phyloP scores from a whole-genome alignment of 192 early-diverging fungal species.

The Umbelopsis vinacea region DNA sequence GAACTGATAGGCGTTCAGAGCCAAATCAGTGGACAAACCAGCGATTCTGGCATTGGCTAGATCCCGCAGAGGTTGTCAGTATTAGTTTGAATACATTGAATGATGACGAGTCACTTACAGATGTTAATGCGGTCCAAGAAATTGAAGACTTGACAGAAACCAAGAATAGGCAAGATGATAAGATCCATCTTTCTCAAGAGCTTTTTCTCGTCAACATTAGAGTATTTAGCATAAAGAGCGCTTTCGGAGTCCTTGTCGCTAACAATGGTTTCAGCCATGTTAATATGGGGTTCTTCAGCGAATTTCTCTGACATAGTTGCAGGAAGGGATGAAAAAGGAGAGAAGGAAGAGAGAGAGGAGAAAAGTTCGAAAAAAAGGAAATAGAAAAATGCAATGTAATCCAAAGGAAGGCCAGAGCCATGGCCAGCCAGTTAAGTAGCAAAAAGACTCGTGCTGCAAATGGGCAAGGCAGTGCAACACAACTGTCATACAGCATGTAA shows the following conservation, averaged over 20 bases:
- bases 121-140: conserved; percentile 25
- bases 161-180: conserved; percentile 17
- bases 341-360: not conserved
- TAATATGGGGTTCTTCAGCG: not conserved
- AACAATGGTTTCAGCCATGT: not conserved
- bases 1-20: conserved; percentile 47
- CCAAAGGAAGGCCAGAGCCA: too few relatives aligned
- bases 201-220: conserved; percentile 21
- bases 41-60: conserved; percentile 61
- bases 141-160: conserved; percentile 23
- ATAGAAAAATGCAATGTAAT: not conserved
- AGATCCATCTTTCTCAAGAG: conserved; percentile 23
- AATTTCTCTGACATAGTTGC: not conserved
- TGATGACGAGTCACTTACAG: too few relatives aligned
- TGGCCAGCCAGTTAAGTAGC: too few relatives aligned
- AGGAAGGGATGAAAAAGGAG: not conserved
- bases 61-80: too few relatives aligned
- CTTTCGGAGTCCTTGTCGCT: conserved; percentile 8
- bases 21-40: conserved; percentile 46
- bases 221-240: not conserved
- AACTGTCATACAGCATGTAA: conserved; percentile 10
- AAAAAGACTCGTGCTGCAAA: not conserved
- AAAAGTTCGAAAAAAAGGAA: not conserved
- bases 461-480: not conserved
- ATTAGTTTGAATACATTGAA: too few relatives aligned